Evolutionary conservation across 345 rosid genomes (phyloP).

Genomic region (Boechera divaricarpa): DNA sequence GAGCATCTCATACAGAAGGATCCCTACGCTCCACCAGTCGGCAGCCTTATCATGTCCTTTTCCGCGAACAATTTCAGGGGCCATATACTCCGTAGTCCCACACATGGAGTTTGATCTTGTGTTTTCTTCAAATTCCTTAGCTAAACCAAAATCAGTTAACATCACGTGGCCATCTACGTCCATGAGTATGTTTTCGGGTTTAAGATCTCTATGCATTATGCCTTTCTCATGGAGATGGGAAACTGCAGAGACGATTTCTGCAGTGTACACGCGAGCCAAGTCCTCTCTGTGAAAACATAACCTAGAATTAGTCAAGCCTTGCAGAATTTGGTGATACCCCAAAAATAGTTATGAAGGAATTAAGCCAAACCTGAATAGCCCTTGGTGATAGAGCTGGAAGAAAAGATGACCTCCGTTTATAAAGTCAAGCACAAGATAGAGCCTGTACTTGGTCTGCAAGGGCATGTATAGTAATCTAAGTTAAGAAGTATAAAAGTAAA

Average conservation of each 20-base stretch:
- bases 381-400: conserved; percentile 94
- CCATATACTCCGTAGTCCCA: conserved; percentile 95
- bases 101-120: conserved; percentile 89
- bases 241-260: conserved; percentile 90
- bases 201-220: conserved; percentile 97
- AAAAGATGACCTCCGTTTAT: conserved; percentile 96
- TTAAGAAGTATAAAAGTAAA: background rate
- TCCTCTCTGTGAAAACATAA: conserved; percentile 67
- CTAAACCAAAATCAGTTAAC: conserved; percentile 93
- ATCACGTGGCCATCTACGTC: conserved; percentile 91
- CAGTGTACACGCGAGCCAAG: conserved; percentile 85
- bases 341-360: background rate
- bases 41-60: conserved; percentile 95
- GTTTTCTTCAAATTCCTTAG: conserved; percentile 84
- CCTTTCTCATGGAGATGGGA: conserved; percentile 93
- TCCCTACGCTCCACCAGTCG: conserved; percentile 99
- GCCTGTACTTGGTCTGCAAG: conserved; percentile 85
- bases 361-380: conserved; percentile 76
- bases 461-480: background rate
- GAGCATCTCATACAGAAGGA: conserved; percentile 90
- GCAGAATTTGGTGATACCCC: conserved; percentile 4
- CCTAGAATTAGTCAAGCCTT: conserved; percentile 28
- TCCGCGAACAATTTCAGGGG: conserved; percentile 90
- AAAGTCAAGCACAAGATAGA: conserved; percentile 90
- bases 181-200: conserved; percentile 92